These are phyloP conservation scores for Vaccinium macrocarpon DNA, from an alignment of 148 eudicot species.

Conservation along the genomic window DNA sequence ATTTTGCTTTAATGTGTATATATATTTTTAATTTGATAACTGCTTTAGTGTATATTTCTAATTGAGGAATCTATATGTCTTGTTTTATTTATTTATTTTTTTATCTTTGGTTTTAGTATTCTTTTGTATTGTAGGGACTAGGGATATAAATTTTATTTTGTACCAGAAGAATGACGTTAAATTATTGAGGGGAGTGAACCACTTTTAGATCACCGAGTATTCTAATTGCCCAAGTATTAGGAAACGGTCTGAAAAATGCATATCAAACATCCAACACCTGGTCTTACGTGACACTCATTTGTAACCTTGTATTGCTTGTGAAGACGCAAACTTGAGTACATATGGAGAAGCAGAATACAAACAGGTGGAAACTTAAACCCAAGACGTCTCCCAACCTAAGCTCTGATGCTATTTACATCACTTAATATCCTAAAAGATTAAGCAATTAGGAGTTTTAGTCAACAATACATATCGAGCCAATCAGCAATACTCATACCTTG, in stretches of 20 bases:
- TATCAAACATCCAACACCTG: constrained; percentile 1
- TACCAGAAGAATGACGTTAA: background rate
- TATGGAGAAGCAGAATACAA: background rate
- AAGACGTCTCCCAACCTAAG: background rate
- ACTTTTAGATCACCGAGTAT: background rate
- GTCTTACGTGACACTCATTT: background rate
- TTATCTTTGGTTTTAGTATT: background rate
- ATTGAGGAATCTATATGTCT: background rate
- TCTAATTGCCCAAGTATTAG: background rate
- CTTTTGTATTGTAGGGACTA: background rate
- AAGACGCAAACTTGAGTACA: background rate
- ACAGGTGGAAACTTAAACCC: background rate
- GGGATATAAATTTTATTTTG: background rate
- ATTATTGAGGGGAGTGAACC: background rate
- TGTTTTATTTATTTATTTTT: no score
- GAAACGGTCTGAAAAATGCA: background rate
- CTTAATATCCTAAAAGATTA: background rate
- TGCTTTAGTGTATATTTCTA: background rate
- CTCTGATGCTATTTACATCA: background rate
- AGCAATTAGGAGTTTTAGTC: background rate
- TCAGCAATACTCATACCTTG: background rate
- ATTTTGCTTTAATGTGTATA: background rate
- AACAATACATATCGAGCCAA: background rate
- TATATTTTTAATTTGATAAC: no score
- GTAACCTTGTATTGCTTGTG: background rate